A percentile compares a stretch with the other conserved stretches of the same genome.
Conservation (phyloP, 139 green algal genomes). For the Yamagishiella unicocca region DNA sequence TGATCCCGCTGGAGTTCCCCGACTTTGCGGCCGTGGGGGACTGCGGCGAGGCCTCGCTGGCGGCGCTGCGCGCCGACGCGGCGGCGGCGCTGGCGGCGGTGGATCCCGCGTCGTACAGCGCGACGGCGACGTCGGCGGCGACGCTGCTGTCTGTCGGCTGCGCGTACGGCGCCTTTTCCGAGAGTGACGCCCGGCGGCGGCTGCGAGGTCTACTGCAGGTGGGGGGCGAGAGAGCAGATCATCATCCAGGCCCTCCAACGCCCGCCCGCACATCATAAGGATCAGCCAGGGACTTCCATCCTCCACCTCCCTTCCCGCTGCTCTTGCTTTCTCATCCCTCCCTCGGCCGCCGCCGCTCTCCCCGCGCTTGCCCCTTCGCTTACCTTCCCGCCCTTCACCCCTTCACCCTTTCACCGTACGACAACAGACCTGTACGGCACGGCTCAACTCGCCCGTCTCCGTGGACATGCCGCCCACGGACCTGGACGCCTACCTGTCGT, state of each 20-base stretch:
- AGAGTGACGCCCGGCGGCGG: no score
- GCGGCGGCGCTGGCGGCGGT: background rate
- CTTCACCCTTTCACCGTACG: no score
- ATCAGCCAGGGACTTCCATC: no score
- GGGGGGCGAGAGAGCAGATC: no score
- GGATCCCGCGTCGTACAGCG: background rate
- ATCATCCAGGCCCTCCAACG: no score
- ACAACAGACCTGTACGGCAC: background rate
- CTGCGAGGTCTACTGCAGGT: no score
- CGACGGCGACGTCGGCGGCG: background rate
- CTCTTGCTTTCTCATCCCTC: no score
- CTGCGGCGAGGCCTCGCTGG: slow-evolving; percentile 13
- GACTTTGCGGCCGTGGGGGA: slow-evolving; percentile 2
- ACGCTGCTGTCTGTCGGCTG: background rate
- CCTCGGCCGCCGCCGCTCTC: no score
- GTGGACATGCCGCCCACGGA: background rate
- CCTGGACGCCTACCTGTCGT: background rate
- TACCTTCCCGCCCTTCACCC: no score
- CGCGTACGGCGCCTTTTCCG: background rate
- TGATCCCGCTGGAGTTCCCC: background rate
- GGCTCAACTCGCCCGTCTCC: background rate
- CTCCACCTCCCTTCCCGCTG: no score
- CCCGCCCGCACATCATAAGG: no score
- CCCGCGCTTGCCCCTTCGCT: no score
- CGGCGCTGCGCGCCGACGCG: background rate